Percentiles rank a stretch among this genome's conserved stretches.
phyloP scores from a whole-genome alignment of 2,329 filamentous ascomycete genomes.

The Orbilia javanica region DNA sequence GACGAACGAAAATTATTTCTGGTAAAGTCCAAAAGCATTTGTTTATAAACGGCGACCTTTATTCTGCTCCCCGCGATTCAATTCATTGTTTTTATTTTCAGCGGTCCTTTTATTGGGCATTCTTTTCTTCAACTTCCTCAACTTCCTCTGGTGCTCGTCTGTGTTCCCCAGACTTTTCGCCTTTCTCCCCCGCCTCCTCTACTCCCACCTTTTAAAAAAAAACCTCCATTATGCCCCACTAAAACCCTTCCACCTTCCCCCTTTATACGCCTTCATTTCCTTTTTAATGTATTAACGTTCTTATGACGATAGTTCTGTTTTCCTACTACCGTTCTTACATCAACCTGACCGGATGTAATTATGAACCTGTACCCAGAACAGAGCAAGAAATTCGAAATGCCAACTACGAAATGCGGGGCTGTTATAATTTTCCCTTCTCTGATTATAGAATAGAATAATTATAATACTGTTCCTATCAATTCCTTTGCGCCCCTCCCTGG shows the following conservation, averaged over 20 bases:
- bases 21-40: conserved; percentile 48
- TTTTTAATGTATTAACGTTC: conserved; percentile 14
- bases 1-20: conserved; percentile 7
- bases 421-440: conserved; percentile 33
- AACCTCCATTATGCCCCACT: conserved; percentile 12
- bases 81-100: conserved; percentile 52
- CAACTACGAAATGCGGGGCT: conserved; percentile 38
- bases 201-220: neutral
- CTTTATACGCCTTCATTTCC: conserved; percentile 18
- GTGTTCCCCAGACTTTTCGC: conserved; percentile 50
- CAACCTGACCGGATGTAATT: conserved; percentile 23
- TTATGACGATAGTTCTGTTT: conserved; percentile 16
- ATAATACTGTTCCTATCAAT: conserved; percentile 18
- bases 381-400: conserved; percentile 47
- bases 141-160: conserved; percentile 12
- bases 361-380: conserved; percentile 50
- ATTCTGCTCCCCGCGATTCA: conserved; percentile 20
- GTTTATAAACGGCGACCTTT: conserved; percentile 50
- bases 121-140: neutral
- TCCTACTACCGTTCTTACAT: conserved; percentile 34
- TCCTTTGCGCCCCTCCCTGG: neutral
- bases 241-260: conserved; percentile 25
- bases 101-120: conserved; percentile 26
- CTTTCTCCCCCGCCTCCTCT: conserved; percentile 27
- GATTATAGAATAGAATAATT: conserved; percentile 28